phyloP scores from a whole-genome alignment of 1,284 basidiomycete genomes.

The Rhodotorula sp. region DNA sequence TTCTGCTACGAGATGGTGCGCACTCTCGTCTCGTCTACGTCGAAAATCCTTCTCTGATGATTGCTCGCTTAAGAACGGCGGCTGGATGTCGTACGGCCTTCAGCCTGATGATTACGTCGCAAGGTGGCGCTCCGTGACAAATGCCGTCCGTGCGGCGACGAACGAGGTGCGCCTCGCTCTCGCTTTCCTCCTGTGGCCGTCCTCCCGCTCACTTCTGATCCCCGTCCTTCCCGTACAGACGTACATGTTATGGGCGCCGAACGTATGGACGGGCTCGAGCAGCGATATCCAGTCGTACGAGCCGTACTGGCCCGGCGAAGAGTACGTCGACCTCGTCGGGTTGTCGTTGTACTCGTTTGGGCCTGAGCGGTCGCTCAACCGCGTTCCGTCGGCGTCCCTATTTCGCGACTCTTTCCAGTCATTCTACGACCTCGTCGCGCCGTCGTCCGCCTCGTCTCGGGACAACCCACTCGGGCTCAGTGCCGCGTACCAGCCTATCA shows the following conservation, averaged over 20 bases:
- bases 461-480: conserved; percentile 26
- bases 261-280: conserved; percentile 37
- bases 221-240: conserved; percentile 21
- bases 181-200: no score
- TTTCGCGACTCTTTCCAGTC: conserved; percentile 31
- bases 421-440: conserved; percentile 41
- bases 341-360: conserved; percentile 40
- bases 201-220: background rate
- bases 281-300: conserved; percentile 42
- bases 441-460: background rate
- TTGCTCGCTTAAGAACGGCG: conserved; percentile 36
- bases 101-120: conserved; percentile 27
- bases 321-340: conserved; percentile 46
- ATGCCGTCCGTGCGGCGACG: conserved; percentile 31
- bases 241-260: conserved; percentile 46
- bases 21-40: no score
- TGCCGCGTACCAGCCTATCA: conserved; percentile 38
- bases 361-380: conserved; percentile 28
- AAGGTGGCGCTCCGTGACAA: conserved; percentile 33
- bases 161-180: conserved; percentile 18
- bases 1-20: conserved; percentile 46
- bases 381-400: conserved; percentile 10
- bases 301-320: conserved; percentile 45
- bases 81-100: conserved; percentile 46
- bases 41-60: background rate